A percentile compares a stretch with the other conserved stretches of the same genome.
phyloP scores from a whole-genome alignment of 768 basidiomycete genomes.

The Podaxis rugospora region DNA sequence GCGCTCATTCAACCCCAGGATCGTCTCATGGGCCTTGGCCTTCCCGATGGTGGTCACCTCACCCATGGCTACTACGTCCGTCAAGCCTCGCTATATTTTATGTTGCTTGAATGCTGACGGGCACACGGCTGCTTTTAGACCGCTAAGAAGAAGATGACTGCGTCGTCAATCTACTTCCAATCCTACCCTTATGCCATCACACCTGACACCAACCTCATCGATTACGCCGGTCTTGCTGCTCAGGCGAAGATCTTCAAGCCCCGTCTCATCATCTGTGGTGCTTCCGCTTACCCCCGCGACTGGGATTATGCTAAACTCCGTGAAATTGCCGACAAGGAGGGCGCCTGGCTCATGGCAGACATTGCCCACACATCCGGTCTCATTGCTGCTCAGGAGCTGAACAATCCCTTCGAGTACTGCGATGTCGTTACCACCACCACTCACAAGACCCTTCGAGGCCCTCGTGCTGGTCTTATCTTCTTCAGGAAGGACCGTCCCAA shows the following conservation, averaged over 20 bases:
- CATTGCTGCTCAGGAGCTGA: conserved; percentile 86
- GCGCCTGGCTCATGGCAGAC: conserved; percentile 92
- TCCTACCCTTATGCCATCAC: conserved; percentile 90
- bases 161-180: conserved; percentile 99
- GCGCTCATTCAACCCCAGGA: conserved; percentile 96
- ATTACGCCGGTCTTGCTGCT: conserved; percentile 74
- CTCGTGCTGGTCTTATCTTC: conserved; percentile 97
- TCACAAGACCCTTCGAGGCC: conserved; percentile 98
- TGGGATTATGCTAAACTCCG: conserved; percentile 91
- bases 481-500: conserved; percentile 90
- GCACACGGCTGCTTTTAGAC: conserved; percentile 45
- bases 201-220: conserved; percentile 81
- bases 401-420: conserved; percentile 91
- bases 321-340: conserved; percentile 79
- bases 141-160: conserved; percentile 99
- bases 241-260: conserved; percentile 97
- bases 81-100: conserved; percentile 13
- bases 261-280: conserved; percentile 92
- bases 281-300: conserved; percentile 96
- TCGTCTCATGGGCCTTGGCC: conserved; percentile 97
- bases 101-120: neutral
- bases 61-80: conserved; percentile 95
- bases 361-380: conserved; percentile 98
- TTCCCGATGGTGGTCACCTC: conserved; percentile 95
- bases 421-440: conserved; percentile 98